Evolutionary conservation across 352 stramenopile species (phyloP), one percentile per base, ranked within the genome.

Genomic region (Pythium utonaiense): DNA sequence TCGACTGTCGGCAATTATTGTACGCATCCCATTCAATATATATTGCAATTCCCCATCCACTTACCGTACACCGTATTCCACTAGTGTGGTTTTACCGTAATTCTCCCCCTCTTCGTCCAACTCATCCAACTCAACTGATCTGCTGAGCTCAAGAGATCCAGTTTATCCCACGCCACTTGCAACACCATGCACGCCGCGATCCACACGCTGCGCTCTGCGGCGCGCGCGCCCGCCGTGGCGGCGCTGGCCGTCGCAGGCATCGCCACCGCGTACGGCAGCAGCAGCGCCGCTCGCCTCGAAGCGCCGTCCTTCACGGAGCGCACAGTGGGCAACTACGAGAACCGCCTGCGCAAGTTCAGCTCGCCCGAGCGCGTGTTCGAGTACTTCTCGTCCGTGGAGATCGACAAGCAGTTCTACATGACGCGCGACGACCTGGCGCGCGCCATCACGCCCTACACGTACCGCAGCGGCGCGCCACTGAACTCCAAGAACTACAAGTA

Each of bases 301-400:
- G 38, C 69, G 41, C 80, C 82, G 36, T 83, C 71, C 19, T 94
- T 93, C 62, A 77, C 73, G 25, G 83, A 96, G 74, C 80, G 82
- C 22, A 91, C 80, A 16, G 75, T 95, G 17, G 86, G 88, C 63
- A 92, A 77, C 48, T 96, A 96, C 68, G 88, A 96, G 74, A 96
- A 96, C 72, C 84, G 88, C 1, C 55, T 96, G 53, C 88, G 88
- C 60, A 83, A 80, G 62, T 92, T 93, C 70, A 90, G 77, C 58
- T 77, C 78, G 10, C 88, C 88, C 22, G 86, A 95, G 74, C 87
- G 87, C 57, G 83, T 96, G 10, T 96, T 96, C 57, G 83, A 93
- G 77, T 96, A 96, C 67, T 96, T 96, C 58, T 91, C 88, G 17
- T 91, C 79, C 53, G 82, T 96, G 3, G 73, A 91, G 67, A 73